Evolutionary conservation across 2,329 filamentous ascomycete genomes (phyloP).

Genomic region (Sphaerulina populicola): DNA sequence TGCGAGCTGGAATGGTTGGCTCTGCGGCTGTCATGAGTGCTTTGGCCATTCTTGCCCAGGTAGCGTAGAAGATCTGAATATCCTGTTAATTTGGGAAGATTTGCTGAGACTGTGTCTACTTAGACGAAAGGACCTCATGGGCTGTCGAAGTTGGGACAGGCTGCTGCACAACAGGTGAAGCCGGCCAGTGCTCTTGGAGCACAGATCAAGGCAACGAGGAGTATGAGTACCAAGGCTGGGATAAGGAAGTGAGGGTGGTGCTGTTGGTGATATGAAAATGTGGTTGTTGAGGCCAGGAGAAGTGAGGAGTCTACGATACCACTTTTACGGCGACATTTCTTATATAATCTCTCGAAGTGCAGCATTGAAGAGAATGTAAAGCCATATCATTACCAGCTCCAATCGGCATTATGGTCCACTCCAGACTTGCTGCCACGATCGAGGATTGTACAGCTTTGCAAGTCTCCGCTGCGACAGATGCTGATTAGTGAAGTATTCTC

Average conservation of each 20-base stretch:
- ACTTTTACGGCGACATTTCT: not conserved
- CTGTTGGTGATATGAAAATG: not conserved
- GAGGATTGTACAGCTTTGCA: too few relatives aligned
- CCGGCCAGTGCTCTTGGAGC: conserved; percentile 3
- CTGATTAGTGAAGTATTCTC: too few relatives aligned
- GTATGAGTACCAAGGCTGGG: not conserved
- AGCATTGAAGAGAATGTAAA: too few relatives aligned
- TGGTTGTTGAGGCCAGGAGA: not conserved
- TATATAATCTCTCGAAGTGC: too few relatives aligned
- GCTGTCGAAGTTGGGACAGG: conserved; percentile 1
- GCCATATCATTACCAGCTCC: too few relatives aligned
- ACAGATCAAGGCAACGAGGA: conserved; percentile 1
- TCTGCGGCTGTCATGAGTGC: conserved; percentile 17
- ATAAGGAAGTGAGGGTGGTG: not conserved
- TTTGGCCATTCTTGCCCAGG: conserved; percentile 15
- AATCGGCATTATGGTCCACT: too few relatives aligned
- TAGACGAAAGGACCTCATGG: conserved; percentile 1
- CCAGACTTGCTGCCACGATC: too few relatives aligned
- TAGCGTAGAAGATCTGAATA: conserved; percentile 3
- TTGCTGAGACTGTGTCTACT: not conserved
- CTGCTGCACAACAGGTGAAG: not conserved
- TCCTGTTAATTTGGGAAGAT: not conserved
- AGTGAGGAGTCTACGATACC: not conserved
- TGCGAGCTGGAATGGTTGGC: conserved; percentile 14
- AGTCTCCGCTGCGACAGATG: too few relatives aligned